Evolutionary conservation across 345 rosid genomes (phyloP), one percentile per base, ranked within the genome.

Genomic region (Arabidopsis arenosa): DNA sequence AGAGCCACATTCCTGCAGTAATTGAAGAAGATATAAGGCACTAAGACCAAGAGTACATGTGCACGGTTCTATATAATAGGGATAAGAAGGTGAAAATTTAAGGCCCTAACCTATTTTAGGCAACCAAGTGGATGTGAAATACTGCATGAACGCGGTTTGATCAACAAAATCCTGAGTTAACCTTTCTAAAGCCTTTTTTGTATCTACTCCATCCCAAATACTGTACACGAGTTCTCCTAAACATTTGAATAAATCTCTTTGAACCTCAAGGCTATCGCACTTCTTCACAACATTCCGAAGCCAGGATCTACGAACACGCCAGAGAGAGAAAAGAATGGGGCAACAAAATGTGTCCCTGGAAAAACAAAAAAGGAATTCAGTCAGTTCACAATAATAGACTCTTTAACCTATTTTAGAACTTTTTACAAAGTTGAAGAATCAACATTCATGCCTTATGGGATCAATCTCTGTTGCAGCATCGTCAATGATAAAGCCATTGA

Each of bases 241-340:
- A 40, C 88, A 80, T 81, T 87, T 95, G 76, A 92, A 92, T 76
- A 95, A 75, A 66, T 89, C 93, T 10, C 89, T 84, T 75, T 84
- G 91, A 68, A 92, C 88, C 80, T 89, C 94, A 44, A 84, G 66
- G 79, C 78, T 83, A 79, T 80, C 45, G 58, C 99, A 95, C 81
- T 80, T 90, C 83, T 82, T 90, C 58, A 92, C 90, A 30, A 90
- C 79, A 70, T 90, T 92, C 71, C 96, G 82, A 80, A 92, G 85
- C 98, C 99, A 95, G 65, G 97, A 86, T 83, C 98, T 90, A 75
- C 94, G 92, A 71, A 92, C 80, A 60, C 93, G 96, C 98, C 98
- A 95, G 4, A 95, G 82, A 70, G 98, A 87, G 78, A 92, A 92
- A 14, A 89, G 78, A 63, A 95, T 70, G 8, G 96, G 94, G 84